Evolutionary conservation across 108 stramenopile species (phyloP), one percentile per base, ranked within the genome.

Genomic region (Asterionellopsis glacialis): DNA sequence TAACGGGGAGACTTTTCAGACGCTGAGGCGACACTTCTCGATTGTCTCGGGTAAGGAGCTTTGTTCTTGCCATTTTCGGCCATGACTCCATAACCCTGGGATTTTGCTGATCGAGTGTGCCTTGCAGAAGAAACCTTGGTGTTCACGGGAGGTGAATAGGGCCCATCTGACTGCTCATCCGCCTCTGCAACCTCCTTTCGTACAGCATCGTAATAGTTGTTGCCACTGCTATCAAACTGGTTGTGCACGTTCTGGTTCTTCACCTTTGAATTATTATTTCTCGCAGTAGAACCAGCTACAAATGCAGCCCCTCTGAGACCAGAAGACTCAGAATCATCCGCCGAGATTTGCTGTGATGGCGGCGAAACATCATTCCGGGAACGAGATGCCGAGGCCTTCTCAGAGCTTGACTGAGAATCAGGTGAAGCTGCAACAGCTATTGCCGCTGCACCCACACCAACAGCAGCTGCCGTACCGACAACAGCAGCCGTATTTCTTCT

Each of bases 121-220:
- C n/a, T n/a, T n/a, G n/a, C 22, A 51, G 38, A 53, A 22, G 11
- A 64, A 44, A 45, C n/a, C 26, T 48, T 48, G 4, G 47, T 48
- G 19, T 21, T 48, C 21, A 21, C 9, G 47, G 47, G 47, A 1
- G 47, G 26, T 39, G 41, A 41, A 60, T 18, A 64, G 38, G 12
- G 43, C 42, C 50, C 64, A 65, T 18, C 55, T 51, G 40, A 59
- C 51, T 76, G 39, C 1, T 70, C 73, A 9, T 76, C 67, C 0
- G 51, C 75, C 9, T 60, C 53, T 0, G 51, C 39, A 33, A 26
- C 38, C 0, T 78, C 68, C 54, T 48, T 70, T 1, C 74, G 71
- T 9, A 79, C 75, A 9, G 69, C 77, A 74, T 87, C 82, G 49
- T 87, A 87, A 45, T 83, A 87, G 33, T 69, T 75, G 43, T 75